These are phyloP conservation scores for Candida rishiriensis DNA, from an alignment of 805 yeast species.

Conservation along the genomic window DNA sequence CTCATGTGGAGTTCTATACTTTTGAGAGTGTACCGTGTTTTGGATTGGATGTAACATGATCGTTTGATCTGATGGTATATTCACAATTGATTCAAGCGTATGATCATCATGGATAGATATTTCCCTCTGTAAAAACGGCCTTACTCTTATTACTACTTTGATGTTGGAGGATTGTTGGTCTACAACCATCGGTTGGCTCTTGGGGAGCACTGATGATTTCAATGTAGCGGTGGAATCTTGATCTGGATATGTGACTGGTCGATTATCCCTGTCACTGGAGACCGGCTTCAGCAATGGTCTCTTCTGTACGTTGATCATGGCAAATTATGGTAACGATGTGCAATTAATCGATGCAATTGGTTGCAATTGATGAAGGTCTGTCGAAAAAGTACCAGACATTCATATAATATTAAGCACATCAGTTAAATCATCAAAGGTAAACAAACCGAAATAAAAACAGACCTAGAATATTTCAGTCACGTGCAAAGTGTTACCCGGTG, in stretches of 20 bases:
- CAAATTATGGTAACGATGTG: too few relatives aligned
- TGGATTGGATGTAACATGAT: slow-evolving; percentile 6
- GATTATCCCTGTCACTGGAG: not conserved
- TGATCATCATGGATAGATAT: slow-evolving; percentile 4
- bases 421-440: too few relatives aligned
- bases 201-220: too few relatives aligned
- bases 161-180: slow-evolving; percentile 9
- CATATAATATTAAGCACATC: too few relatives aligned
- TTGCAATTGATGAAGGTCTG: too few relatives aligned
- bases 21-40: slow-evolving; percentile 9
- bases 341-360: not conserved
- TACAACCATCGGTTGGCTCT: too few relatives aligned
- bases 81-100: not conserved
- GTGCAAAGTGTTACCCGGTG: too few relatives aligned
- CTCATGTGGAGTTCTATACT: slow-evolving; percentile 24
- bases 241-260: not conserved
- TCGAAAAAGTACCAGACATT: too few relatives aligned
- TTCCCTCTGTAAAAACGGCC: slow-evolving; percentile 39
- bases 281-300: slow-evolving; percentile 4
- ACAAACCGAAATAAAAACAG: too few relatives aligned
- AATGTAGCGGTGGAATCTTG: too few relatives aligned
- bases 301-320: slow-evolving; percentile 14
- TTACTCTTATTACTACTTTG: slow-evolving; percentile 40
- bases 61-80: not conserved
- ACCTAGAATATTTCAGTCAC: too few relatives aligned